Conservation (phyloP, 169 alveolate species). For the Cryptosporidium viatorum region DNA sequence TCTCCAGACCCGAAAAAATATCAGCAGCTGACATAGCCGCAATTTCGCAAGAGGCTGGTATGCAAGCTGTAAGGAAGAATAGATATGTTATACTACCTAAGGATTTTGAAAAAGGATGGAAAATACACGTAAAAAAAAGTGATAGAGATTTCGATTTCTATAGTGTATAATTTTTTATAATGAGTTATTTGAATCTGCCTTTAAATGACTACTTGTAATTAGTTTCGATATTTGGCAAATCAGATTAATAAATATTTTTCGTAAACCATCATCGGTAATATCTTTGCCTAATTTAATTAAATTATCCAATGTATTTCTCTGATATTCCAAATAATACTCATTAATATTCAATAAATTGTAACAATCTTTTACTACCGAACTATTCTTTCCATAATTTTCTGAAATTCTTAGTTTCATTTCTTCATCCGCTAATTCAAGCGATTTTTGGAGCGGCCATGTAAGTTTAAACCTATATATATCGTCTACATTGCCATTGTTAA, state of each 20-base stretch:
- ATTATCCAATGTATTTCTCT: not conserved
- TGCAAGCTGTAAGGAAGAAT: slow-evolving; percentile 99
- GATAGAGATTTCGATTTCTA: slow-evolving; percentile 95
- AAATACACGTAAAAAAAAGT: slow-evolving; percentile 93
- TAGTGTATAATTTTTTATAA: slow-evolving; percentile 79
- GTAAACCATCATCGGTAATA: not conserved
- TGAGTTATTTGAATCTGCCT: not conserved
- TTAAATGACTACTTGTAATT: not conserved
- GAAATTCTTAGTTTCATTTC: not conserved
- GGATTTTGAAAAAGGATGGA: slow-evolving; percentile 98
- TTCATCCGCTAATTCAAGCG: not conserved
- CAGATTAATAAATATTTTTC: not conserved
- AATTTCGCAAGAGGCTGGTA: slow-evolving; percentile 99
- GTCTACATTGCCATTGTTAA: not conserved
- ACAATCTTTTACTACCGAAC: not conserved
- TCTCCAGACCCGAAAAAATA: slow-evolving; percentile 96
- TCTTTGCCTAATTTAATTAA: not conserved
- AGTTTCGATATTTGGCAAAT: not conserved
- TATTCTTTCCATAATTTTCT: slow-evolving; percentile 7
- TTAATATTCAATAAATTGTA: not conserved
- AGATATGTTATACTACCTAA: slow-evolving; percentile 94
- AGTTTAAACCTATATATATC: slow-evolving; percentile 1
- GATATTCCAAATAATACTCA: not conserved
- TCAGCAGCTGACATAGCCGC: slow-evolving; percentile 99
- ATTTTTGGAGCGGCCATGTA: slow-evolving; percentile 10